Base-by-base conservation (phyloP, 257 asterid genomes). In the Linaria vulgaris region DNA sequence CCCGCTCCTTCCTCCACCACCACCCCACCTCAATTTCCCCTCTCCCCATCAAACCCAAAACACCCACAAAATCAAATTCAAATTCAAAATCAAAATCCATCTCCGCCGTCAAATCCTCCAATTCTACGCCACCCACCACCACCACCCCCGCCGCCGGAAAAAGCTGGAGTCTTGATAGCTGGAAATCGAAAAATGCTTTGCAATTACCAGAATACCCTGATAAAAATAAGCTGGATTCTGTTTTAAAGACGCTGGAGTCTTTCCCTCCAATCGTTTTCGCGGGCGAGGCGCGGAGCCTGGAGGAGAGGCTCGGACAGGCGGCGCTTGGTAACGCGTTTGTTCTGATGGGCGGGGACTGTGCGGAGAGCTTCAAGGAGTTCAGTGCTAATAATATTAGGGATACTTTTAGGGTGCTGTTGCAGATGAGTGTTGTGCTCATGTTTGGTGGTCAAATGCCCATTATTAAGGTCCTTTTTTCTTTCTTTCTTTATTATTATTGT, bases 381-480 rank as follows among this genome's bases (percentile, higher is more conserved):
- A 82, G 77, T 72, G 96, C 91, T 12, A 88, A 88, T 55, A 85
- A 85, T 58, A 88, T 85, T 57, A 78, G 96, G 74, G 96, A 88
- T 50, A 83, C 95, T 10, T 85, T 88, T 59, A 75, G 96, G 69
- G 96, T 88, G 52, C 58, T 88, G 52, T 66, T 88, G 83, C 96
- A 88, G 88, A 88, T 88, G 96, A 69, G 95, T 12, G 95, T 78
- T 39, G 96, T 85, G 21, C 95, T 88, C 54, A 88, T 85, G 95
- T 88, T 83, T 79, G 96, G 95, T 59, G 95, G 88, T 41, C 91
- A 85, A 80, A 82, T 88, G 95, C 95, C 95, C 30, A 63, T 88
- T 43, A 66, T 88, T 66, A 88, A 88, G 88, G 96, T 88, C 19
- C 24, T 61, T 37, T 20, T 34, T 34, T 14, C 5, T 13, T 54